Base-by-base conservation (phyloP, 768 basidiomycete genomes). In the Kwoniella bestiolae region DNA sequence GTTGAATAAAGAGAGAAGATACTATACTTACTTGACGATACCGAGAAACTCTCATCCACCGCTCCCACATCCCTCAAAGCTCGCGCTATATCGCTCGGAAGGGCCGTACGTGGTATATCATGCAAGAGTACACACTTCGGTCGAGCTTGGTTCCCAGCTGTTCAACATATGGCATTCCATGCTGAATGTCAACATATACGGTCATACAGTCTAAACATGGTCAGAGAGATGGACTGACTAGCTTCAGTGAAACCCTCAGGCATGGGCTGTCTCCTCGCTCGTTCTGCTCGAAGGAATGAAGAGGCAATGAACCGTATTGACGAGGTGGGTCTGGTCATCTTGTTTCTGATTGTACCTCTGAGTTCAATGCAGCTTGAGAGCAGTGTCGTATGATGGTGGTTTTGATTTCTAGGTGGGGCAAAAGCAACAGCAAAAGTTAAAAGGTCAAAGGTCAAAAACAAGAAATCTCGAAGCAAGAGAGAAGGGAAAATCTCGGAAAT, bases 11-110 rank as follows among this genome's bases (percentile, higher is more conserved):
- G n/a, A n/a, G n/a, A n/a, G n/a, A 11, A 18, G 28, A 18, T 3
- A 28, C 35, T 18, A 47, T 5, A 66, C 66, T 50, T 25, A 67
- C 66, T 47, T 11, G 46, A 23, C 3, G 66, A 56, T 5, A 53
- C 41, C 21, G 59, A 31, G 38, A 67, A 67, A 47, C 44, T 29
- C 12, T 16, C 23, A 45, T 62, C 60, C 5, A 67, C 53, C 21
- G 66, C 66, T 28, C 66, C 60, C 14, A 46, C 28, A 44, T 61
- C 60, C n/a, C 44, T 55, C 25, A 67, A 52, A 5, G 60, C 52
- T 44, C 66, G 25, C 3, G 44, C 44, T 12, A 67, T 49, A 57
- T 67, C 66, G 5, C 60, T 56, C 1, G 66, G 66, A 8, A 67
- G 26, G 2, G 47, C 66, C 28, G 55, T 61, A 16, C 47, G 35